Evolutionary conservation across 2,329 filamentous ascomycete species (phyloP), one percentile per base, ranked within the genome.

Genomic region (Incumbomyces lentus): DNA sequence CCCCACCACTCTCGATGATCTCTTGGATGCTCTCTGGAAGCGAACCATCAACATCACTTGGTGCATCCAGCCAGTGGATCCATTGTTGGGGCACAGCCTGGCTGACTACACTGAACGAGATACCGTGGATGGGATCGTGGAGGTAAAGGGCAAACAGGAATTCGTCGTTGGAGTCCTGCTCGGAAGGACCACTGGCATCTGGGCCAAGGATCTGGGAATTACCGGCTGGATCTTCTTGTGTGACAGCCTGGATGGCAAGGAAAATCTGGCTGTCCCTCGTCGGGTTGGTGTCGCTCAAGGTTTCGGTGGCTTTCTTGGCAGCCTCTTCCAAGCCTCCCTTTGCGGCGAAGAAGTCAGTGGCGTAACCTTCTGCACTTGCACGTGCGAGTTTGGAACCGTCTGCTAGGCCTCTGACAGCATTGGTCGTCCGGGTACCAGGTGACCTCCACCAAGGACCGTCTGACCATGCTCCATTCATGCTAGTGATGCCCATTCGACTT

Each of bases 391-490:
- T 95, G 16, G 87, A 93, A 48, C 86, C 92, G 64, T 94, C 90
- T 11, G 81, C 74, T 0, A 92, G 67, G 11, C 92, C 90, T 52
- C 81, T 82, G 41, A 96, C 82, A 1, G 83, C 70, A 44, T 86
- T 85, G 6, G 96, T 72, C 57, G 86, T 86, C 47, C 92, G 82
- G 75, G 78, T 40, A 69, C 72, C 64, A 5, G 14, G 16, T 2
- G 62, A 65, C 26, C 89, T 79, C 90, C 92, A 98, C 92, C 92
- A 98, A 2, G 92, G 92, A 0, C 92, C 92, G 58, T 96, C 90
- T 40, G 81, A 84, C 89, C 92, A 98, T 51, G 84, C 84, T 32
- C 71, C 69, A 7, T 34, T 18, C 22, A 45, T 36, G 19, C 42
- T 45, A 3, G 16, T 45, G 10, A 45, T 37, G 8, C 42, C 42